Evolutionary conservation across 371 early-diverging fungal species (phyloP), one percentile per base, ranked within the genome.

Genomic region (Dichotomocladium elegans): DNA sequence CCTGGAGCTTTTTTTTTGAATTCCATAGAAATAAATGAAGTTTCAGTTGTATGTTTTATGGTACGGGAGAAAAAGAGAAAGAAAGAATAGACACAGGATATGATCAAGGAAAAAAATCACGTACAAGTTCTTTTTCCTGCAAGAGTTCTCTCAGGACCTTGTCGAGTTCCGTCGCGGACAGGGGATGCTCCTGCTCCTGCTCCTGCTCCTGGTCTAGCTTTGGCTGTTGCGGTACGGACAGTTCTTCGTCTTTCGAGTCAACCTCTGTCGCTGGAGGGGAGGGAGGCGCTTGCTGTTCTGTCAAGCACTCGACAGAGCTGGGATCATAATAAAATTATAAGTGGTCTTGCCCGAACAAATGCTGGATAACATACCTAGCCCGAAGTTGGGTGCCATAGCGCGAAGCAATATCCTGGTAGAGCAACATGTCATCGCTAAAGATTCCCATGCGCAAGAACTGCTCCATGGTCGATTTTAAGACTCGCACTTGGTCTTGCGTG

Each of bases 391-490:
- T 54, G 15, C 37, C 27, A 30, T 46, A 54, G 5, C 26, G 47
- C 10, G 46, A 26, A 1, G 54, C 47, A 27, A 54, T 26, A 33
- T 64, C 41, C 43, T 60, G 21, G 52, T 61, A 33, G 51, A 58
- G 21, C 34, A 46, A 9, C 29, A 54, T 29, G 29, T 66, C 70
- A 33, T 64, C 63, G 25, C 58, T 68, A 41, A 72, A 72, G 6
- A 72, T 63, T 26, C 72, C 72, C 63, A 72, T 68, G 14, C 70
- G 63, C 31, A 73, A 34, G 43, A 73, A 67, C 25, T 73, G 74
- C 41, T 70, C 74, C 74, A 73, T 70, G 1, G 74, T 70, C 21
- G 74, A 60, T 31, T 73, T 73, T 15, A 73, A 43, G 5, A 73
- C 57, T 10, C 66, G 55, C 0, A 73, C 68, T 44, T 73, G 74